Evolutionary conservation across 1,284 basidiomycete genomes (phyloP).

Genomic region (Trichosporon sp.): DNA sequence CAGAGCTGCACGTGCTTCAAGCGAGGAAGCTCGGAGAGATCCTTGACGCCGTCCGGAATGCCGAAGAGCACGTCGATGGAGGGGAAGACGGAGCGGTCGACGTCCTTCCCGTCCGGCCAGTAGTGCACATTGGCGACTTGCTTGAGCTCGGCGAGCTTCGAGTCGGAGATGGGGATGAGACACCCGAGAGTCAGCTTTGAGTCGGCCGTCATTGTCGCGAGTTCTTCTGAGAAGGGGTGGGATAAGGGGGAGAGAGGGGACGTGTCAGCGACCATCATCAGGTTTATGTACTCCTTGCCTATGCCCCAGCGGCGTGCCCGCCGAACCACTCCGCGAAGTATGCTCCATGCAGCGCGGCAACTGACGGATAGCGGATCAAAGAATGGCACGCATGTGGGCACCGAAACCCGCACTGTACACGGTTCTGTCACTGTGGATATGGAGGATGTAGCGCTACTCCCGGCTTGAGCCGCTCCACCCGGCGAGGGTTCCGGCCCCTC

Average conservation of each 20-base stretch:
- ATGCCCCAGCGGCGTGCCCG: not conserved
- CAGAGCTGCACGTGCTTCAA: constrained; percentile 47
- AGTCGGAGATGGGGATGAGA: constrained; percentile 10
- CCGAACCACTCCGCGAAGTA: not conserved
- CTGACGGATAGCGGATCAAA: not conserved
- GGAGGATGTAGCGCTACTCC: constrained; percentile 1
- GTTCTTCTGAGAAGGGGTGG: not conserved
- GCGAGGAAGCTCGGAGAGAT: constrained; percentile 37
- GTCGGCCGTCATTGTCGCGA: not conserved
- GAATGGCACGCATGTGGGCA: too few relatives aligned
- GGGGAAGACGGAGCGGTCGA: constrained; percentile 2
- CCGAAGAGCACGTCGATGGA: constrained; percentile 16
- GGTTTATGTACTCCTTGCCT: not conserved
- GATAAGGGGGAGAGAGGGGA: not conserved
- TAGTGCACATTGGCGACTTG: not conserved
- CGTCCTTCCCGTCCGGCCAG: constrained; percentile 10
- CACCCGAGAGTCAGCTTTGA: constrained; percentile 15
- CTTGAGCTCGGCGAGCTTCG: not conserved
- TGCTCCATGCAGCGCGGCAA: not conserved
- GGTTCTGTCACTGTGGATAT: not conserved
- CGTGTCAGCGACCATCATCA: not conserved
- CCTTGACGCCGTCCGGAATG: constrained; percentile 24
- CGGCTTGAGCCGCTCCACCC: not conserved
- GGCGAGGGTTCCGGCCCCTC: not conserved
- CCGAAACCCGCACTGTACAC: not conserved